Evolutionary conservation across 2,329 filamentous ascomycete genomes (phyloP).

Genomic region (Sclerotinia spermophila): DNA sequence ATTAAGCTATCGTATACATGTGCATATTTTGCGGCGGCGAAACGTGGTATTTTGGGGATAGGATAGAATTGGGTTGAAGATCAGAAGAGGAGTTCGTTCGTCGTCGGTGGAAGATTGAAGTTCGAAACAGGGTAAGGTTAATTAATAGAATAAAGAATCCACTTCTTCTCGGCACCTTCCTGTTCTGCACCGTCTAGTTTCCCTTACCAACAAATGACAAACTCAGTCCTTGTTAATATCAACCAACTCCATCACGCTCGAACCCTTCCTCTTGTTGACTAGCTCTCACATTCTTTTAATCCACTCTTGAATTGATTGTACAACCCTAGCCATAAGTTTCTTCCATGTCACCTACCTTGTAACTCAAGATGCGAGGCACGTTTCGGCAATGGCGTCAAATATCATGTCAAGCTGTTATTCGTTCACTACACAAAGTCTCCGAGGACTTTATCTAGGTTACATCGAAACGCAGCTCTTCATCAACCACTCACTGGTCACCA

Average conservation of each 20-base stretch:
- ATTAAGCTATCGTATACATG: not conserved
- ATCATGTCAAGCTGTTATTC: conserved; percentile 16
- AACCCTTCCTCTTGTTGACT: not conserved
- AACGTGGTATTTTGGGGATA: conserved; percentile 12
- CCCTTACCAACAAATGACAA: not conserved
- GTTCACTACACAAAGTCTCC: conserved; percentile 11
- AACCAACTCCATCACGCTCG: conserved; percentile 10
- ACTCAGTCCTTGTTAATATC: conserved; percentile 4
- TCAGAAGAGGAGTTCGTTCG: conserved; percentile 12
- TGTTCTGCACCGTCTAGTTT: conserved; percentile 10
- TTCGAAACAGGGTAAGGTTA: not conserved
- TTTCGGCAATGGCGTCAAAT: conserved; percentile 22
- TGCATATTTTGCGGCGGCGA: conserved; percentile 6
- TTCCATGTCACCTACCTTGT: conserved; percentile 12
- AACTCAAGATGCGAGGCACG: conserved; percentile 15
- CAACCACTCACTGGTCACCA: conserved; percentile 4
- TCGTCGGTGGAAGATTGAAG: not conserved
- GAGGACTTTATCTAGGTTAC: conserved; percentile 12
- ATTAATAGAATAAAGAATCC: conserved; percentile 1
- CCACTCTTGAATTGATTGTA: conserved; percentile 11
- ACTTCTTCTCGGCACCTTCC: conserved; percentile 9
- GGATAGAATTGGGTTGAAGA: conserved; percentile 8
- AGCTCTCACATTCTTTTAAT: not conserved
- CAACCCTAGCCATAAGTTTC: not conserved
- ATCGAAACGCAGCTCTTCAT: conserved; percentile 1